These are phyloP conservation scores for Aspergillus mulundensis DNA, from an alignment of 495 filamentous ascomycete genomes.

Conservation along the genomic window DNA sequence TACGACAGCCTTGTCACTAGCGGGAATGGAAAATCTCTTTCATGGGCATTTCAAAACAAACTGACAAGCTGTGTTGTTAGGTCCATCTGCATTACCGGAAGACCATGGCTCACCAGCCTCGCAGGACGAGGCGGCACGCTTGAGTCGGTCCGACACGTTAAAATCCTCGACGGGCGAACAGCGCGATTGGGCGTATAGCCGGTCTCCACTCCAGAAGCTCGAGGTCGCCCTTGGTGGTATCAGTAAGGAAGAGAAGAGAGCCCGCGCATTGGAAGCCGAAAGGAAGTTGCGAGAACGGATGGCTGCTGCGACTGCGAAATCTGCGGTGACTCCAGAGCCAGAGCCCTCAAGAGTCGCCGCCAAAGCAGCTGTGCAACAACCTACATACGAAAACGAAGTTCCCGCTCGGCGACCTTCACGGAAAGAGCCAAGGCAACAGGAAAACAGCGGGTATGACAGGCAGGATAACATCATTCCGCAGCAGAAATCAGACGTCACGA, in stretches of 20 bases:
- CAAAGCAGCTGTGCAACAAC: neutral
- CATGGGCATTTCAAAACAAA: neutral
- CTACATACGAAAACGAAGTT: neutral
- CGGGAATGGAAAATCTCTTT: conserved; percentile 14
- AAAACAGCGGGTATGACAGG: conserved; percentile 1
- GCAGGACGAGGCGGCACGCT: conserved; percentile 17
- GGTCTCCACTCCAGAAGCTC: conserved; percentile 87
- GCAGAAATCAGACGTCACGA: conserved; percentile 10
- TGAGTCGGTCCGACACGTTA: conserved; percentile 35
- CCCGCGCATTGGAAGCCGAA: conserved; percentile 76
- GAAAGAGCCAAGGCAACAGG: conserved; percentile 6
- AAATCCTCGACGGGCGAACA: conserved; percentile 30
- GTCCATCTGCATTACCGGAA: neutral
- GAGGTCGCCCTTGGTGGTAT: conserved; percentile 84
- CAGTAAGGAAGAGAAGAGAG: conserved; percentile 86
- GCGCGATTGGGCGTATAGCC: conserved; percentile 62
- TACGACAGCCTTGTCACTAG: conserved; percentile 4
- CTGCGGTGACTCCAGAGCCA: neutral
- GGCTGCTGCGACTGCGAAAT: conserved; percentile 8
- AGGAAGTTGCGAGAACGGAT: conserved; percentile 49
- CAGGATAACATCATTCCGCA: conserved; percentile 5
- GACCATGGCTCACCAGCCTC: neutral
- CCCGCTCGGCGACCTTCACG: neutral
- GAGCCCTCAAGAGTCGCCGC: neutral
- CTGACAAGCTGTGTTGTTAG: conserved; percentile 5